Conservation (phyloP, 192 early-diverging fungal species). For the Chytriomyces confervae region DNA sequence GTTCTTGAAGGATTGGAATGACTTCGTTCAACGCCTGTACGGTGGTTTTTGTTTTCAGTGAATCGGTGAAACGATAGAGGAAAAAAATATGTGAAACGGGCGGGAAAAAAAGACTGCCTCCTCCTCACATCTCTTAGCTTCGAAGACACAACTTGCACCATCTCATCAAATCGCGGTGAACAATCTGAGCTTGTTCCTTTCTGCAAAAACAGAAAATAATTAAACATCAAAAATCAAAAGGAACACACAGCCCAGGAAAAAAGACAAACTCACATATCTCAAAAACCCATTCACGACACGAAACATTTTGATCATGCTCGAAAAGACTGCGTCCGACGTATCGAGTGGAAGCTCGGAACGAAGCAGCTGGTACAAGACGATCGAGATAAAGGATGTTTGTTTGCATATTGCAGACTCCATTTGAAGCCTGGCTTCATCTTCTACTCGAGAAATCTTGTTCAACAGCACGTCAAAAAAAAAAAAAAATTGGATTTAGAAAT, state of each 20-base stretch:
- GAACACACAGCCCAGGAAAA: not conserved
- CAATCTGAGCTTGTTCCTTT: slow-evolving; percentile 5
- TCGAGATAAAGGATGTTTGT: not conserved
- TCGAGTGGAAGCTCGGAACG: slow-evolving; percentile 14
- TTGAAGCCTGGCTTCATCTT: not conserved
- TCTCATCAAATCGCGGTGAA: not conserved
- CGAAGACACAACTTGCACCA: slow-evolving; percentile 1
- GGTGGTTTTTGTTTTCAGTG: not conserved
- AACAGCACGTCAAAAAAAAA: not conserved
- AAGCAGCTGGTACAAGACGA: slow-evolving; percentile 12
- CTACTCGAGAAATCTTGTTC: not conserved
- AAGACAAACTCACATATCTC: slow-evolving; percentile 19
- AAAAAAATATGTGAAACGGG: not conserved
- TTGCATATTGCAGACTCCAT: slow-evolving; percentile 16
- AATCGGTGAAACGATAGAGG: too few species aligned
- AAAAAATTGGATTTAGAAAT: not conserved
- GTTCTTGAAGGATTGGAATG: slow-evolving; percentile 20
- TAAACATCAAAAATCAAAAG: not conserved
- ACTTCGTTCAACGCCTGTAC: slow-evolving; percentile 8
- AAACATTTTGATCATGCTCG: slow-evolving; percentile 6
- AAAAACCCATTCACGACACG: slow-evolving; percentile 24
- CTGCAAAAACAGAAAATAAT: not conserved
- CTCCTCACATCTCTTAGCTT: slow-evolving; percentile 15
- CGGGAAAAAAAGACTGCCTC: too few species aligned
- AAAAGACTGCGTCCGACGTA: slow-evolving; percentile 9